Percentiles rank a stretch among this genome's conserved stretches.
phyloP scores from a whole-genome alignment of 1,284 basidiomycete species.

The Cryptococcus sp. region DNA sequence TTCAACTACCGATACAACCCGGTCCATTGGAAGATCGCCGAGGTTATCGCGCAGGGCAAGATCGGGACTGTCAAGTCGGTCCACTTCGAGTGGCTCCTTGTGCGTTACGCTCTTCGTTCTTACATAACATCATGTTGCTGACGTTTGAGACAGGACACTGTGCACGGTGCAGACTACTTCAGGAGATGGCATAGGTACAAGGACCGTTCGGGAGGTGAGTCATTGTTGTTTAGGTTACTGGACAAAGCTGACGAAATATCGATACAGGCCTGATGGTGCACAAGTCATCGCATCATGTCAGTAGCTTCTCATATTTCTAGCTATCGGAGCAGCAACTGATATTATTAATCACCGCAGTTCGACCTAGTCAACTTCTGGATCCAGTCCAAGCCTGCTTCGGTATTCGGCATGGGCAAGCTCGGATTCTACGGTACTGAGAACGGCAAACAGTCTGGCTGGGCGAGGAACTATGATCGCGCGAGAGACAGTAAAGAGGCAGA shows the following conservation, averaged over 20 bases:
- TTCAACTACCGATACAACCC: conserved; percentile 60
- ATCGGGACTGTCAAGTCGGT: conserved; percentile 61
- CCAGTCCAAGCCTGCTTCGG: conserved; percentile 58
- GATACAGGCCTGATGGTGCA: conserved; percentile 55
- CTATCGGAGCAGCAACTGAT: neutral
- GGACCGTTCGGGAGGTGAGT: conserved; percentile 56
- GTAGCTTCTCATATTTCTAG: conserved; percentile 5
- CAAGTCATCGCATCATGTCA: conserved; percentile 60
- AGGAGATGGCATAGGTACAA: conserved; percentile 62
- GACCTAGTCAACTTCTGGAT: conserved; percentile 62
- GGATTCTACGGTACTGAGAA: conserved; percentile 60
- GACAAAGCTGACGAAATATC: too few species aligned
- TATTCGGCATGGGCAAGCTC: conserved; percentile 59
- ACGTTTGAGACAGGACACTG: conserved; percentile 43
- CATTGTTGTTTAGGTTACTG: too few species aligned
- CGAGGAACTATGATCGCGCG: conserved; percentile 57
- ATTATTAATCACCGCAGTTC: conserved; percentile 26
- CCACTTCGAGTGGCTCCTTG: conserved; percentile 62
- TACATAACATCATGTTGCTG: neutral
- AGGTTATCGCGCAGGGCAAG: conserved; percentile 58
- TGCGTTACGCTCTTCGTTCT: conserved; percentile 43
- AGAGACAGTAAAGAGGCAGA: conserved; percentile 57
- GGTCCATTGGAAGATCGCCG: conserved; percentile 61
- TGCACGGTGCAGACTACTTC: conserved; percentile 64
- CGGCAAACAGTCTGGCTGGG: conserved; percentile 60